Evolutionary conservation across 1,284 basidiomycete genomes (phyloP).

Genomic region (Singerocomus inundabilis): DNA sequence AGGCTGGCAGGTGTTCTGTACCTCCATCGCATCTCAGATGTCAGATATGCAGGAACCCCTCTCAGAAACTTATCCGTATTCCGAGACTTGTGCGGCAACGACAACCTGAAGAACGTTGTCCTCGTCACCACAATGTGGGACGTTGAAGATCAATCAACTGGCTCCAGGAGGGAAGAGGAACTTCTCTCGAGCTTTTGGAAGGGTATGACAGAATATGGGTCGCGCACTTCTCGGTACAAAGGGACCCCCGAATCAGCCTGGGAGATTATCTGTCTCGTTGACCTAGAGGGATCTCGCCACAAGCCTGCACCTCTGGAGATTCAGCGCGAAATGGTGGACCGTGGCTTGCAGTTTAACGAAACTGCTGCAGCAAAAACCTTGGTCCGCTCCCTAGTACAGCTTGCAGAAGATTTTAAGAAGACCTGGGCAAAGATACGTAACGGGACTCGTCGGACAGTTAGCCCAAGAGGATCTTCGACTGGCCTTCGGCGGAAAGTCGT

Average conservation of each 20-base stretch:
- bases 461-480: not conserved
- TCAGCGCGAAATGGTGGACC: conserved; percentile 25
- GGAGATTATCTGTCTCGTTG: conserved; percentile 10
- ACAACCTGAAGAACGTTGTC: conserved; percentile 23
- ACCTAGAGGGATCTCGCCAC: conserved; percentile 1
- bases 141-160: conserved; percentile 23
- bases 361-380: conserved; percentile 20
- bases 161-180: conserved; percentile 13
- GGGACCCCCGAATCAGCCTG: conserved; percentile 17
- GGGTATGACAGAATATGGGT: conserved; percentile 17
- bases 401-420: conserved; percentile 5
- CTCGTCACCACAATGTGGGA: conserved; percentile 34
- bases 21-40: conserved; percentile 39
- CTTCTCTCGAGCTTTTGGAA: conserved; percentile 14
- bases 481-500: no score
- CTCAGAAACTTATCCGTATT: conserved; percentile 22
- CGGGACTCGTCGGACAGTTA: not conserved
- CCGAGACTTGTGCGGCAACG: conserved; percentile 25
- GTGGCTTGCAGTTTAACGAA: conserved; percentile 5
- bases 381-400: conserved; percentile 1
- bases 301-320: conserved; percentile 10
- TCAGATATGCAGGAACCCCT: conserved; percentile 40
- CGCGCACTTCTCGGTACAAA: conserved; percentile 10
- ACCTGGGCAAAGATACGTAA: conserved; percentile 5
- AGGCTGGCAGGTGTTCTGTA: conserved; percentile 29